Percentiles rank a stretch among this genome's conserved stretches.
Evolutionary conservation across 1,139 yeast species (phyloP).

Genomic region (Entelexis sorbosivorans): DNA sequence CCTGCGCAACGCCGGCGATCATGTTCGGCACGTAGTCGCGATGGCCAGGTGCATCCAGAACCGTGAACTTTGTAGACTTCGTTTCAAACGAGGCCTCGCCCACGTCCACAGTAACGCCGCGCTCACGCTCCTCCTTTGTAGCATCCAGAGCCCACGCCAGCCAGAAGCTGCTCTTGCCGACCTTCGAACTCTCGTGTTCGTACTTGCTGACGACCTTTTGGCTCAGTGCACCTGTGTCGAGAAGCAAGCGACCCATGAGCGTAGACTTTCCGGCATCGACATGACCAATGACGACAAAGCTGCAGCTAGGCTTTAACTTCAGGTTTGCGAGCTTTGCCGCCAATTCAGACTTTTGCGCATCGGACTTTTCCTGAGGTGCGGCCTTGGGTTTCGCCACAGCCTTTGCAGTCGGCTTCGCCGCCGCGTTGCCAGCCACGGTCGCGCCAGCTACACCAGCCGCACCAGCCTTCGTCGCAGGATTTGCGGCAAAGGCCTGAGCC

Average conservation of each 20-base stretch:
- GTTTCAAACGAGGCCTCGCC: constrained; percentile 80
- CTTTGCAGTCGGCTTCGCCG: constrained; percentile 2
- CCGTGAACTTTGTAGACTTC: constrained; percentile 51
- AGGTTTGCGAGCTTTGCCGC: constrained; percentile 13
- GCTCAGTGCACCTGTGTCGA: constrained; percentile 74
- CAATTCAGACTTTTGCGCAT: constrained; percentile 11
- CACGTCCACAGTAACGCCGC: constrained; percentile 89
- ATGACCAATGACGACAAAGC: constrained; percentile 83
- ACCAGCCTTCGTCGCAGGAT: neutral
- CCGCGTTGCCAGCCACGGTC: neutral
- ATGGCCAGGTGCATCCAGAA: constrained; percentile 98
- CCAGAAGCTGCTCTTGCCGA: constrained; percentile 89
- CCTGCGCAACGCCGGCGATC: constrained; percentile 92
- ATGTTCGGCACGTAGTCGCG: constrained; percentile 96
- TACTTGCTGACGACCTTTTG: constrained; percentile 63
- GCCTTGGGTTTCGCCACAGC: constrained; percentile 6
- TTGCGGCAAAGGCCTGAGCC: constrained; percentile 23
- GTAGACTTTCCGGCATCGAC: constrained; percentile 98
- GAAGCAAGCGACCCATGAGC: constrained; percentile 75
- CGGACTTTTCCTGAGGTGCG: neutral
- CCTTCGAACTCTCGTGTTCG: constrained; percentile 65
- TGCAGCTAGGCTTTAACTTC: constrained; percentile 44
- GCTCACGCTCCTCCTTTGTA: constrained; percentile 70
- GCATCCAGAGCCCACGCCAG: constrained; percentile 98
- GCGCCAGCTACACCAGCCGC: no score